Percentiles rank a stretch among this genome's conserved stretches.
These are phyloP conservation scores for Magnusiomyces suaveolens DNA, from an alignment of 1,139 yeast genomes.

Conservation along the genomic window DNA sequence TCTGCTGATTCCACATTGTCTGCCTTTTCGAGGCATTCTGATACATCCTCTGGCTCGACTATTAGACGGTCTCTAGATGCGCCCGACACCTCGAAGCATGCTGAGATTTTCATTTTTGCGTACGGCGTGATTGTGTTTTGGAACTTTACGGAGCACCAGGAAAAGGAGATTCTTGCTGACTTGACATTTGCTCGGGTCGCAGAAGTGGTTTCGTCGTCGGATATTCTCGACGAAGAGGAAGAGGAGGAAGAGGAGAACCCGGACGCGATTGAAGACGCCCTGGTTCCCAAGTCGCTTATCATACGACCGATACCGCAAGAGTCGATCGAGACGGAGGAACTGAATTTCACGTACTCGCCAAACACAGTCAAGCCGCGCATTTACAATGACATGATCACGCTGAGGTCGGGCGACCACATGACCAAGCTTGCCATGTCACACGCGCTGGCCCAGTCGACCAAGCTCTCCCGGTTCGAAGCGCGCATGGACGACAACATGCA, in stretches of 20 bases:
- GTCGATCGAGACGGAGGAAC: conserved; percentile 90
- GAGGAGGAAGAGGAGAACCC: conserved; percentile 6
- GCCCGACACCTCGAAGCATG: conserved; percentile 57
- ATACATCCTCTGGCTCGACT: not conserved
- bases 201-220: conserved; percentile 2
- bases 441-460: conserved; percentile 94
- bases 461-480: conserved; percentile 81
- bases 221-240: conserved; percentile 9
- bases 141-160: conserved; percentile 90
- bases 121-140: conserved; percentile 96
- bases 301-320: conserved; percentile 75
- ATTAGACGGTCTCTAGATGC: conserved; percentile 16
- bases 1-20: not conserved
- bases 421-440: conserved; percentile 89
- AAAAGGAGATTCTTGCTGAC: conserved; percentile 87
- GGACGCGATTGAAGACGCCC: conserved; percentile 12
- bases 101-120: conserved; percentile 80
- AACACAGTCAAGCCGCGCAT: conserved; percentile 79
- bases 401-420: conserved; percentile 83
- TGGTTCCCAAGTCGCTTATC: conserved; percentile 35
- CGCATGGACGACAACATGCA: conserved; percentile 77
- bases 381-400: conserved; percentile 87
- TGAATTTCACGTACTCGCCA: conserved; percentile 82
- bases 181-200: conserved; percentile 55
- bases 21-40: not conserved